Evolutionary conservation across 2,329 filamentous ascomycete genomes (phyloP).

Genomic region (Madurella mycetomatis): DNA sequence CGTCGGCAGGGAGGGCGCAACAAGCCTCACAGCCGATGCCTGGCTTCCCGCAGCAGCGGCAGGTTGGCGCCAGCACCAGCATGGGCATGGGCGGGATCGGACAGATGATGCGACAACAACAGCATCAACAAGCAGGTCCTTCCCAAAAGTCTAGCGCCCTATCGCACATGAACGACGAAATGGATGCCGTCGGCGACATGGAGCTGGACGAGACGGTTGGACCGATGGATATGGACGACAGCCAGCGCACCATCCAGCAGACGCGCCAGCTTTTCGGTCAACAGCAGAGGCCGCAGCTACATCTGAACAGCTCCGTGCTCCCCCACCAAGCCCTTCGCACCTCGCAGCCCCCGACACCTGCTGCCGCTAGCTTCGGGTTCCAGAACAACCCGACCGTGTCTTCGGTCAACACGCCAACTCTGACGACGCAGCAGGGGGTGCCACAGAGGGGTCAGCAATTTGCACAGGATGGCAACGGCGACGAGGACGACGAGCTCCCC

Average conservation of each 20-base stretch:
- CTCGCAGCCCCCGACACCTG: conserved; percentile 82
- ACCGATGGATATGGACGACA: conserved; percentile 59
- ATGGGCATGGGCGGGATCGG: conserved; percentile 33
- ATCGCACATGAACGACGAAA: conserved; percentile 55
- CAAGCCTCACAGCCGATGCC: conserved; percentile 24
- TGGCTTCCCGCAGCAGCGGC: conserved; percentile 23
- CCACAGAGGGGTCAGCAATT: conserved; percentile 50
- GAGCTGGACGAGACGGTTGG: conserved; percentile 85
- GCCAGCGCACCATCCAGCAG: conserved; percentile 63
- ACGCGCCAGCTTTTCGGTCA: conserved; percentile 65
- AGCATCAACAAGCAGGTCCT: conserved; percentile 33
- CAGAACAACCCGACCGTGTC: conserved; percentile 95
- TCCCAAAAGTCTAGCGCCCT: conserved; percentile 29
- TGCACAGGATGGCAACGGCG: conserved; percentile 57
- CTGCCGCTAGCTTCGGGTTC: conserved; percentile 69
- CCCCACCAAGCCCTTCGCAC: conserved; percentile 76
- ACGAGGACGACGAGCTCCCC: conserved; percentile 70
- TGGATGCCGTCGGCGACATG: conserved; percentile 90
- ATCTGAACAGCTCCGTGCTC: conserved; percentile 72
- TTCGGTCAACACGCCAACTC: conserved; percentile 90
- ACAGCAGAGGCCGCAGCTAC: conserved; percentile 65
- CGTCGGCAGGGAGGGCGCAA: conserved; percentile 17
- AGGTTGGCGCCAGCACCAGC: conserved; percentile 28
- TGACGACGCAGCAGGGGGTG: conserved; percentile 68
- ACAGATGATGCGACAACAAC: conserved; percentile 43